Conservation (phyloP, 2,329 filamentous ascomycete genomes). For the Pseudogymnoascus sp. region DNA sequence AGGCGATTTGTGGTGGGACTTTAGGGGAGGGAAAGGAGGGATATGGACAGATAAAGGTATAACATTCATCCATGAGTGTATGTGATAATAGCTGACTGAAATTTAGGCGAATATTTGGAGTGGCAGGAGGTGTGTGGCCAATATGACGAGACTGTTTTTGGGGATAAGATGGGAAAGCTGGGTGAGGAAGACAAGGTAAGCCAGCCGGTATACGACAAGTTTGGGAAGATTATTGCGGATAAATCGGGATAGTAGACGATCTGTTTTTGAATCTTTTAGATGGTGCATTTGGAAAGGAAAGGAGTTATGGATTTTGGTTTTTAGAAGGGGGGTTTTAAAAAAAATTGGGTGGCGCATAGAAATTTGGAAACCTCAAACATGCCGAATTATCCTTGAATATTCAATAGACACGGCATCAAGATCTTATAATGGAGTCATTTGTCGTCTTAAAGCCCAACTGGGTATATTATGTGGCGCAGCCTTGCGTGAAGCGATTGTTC, state of each 20-base stretch:
- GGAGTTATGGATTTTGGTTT: neutral
- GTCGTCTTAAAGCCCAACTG: neutral
- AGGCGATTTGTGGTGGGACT: constrained; percentile 40
- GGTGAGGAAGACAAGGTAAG: constrained; percentile 27
- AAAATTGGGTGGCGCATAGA: neutral
- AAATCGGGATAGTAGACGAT: neutral
- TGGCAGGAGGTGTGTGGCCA: constrained; percentile 40
- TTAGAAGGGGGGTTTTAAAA: neutral
- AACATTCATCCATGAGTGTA: neutral
- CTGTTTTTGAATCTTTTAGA: neutral
- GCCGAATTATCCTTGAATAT: neutral
- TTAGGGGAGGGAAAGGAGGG: constrained; percentile 43
- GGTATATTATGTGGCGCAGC: neutral
- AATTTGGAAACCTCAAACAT: neutral
- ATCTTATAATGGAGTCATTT: neutral
- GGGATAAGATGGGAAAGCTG: constrained; percentile 37
- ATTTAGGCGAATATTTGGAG: constrained; percentile 35
- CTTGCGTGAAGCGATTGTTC: neutral
- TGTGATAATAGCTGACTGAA: neutral
- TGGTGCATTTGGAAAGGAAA: neutral
- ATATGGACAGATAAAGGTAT: constrained; percentile 41
- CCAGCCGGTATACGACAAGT: constrained; percentile 32
- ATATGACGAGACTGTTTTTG: constrained; percentile 37
- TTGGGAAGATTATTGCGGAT: constrained; percentile 31
- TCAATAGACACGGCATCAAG: neutral